These are phyloP conservation scores for Sclerotinia minor DNA, from an alignment of 2,329 filamentous ascomycete species.

Conservation along the genomic window DNA sequence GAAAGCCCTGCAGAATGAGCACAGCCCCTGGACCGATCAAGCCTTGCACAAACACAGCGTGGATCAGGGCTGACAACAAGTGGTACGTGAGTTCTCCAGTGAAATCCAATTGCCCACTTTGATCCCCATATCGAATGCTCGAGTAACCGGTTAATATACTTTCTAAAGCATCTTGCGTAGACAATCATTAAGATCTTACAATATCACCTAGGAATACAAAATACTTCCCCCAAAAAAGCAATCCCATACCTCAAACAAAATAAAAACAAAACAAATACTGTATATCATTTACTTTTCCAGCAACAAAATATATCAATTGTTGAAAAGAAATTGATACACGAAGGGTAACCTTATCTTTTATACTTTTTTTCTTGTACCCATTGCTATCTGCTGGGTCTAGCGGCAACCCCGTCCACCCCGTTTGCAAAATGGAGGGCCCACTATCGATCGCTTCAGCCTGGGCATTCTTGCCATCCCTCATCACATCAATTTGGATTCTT, in stretches of 20 bases:
- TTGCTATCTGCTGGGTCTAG: not conserved
- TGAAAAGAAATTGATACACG: not conserved
- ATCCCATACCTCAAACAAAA: too few species aligned
- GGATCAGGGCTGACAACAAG: not conserved
- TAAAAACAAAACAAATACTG: too few species aligned
- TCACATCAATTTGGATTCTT: not conserved
- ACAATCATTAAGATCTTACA: too few species aligned
- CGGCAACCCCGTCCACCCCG: not conserved
- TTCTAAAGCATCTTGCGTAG: too few species aligned
- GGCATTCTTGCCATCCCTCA: not conserved
- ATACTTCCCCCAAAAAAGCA: too few species aligned
- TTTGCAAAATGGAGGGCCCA: not conserved
- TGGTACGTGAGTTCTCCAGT: not conserved
- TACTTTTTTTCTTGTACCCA: too few species aligned
- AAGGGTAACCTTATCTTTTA: not conserved
- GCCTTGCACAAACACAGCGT: not conserved
- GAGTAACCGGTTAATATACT: too few species aligned
- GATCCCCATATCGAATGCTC: too few species aligned
- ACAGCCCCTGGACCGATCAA: conserved; percentile 4
- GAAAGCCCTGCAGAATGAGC: not conserved
- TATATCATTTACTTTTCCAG: too few species aligned
- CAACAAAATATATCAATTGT: not conserved
- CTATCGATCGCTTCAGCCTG: conserved; percentile 1
- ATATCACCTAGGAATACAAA: too few species aligned
- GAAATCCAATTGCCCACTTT: too few species aligned